phyloP scores from a whole-genome alignment of 2,329 filamentous ascomycete species.

The Bimuria novae-zelandiae region DNA sequence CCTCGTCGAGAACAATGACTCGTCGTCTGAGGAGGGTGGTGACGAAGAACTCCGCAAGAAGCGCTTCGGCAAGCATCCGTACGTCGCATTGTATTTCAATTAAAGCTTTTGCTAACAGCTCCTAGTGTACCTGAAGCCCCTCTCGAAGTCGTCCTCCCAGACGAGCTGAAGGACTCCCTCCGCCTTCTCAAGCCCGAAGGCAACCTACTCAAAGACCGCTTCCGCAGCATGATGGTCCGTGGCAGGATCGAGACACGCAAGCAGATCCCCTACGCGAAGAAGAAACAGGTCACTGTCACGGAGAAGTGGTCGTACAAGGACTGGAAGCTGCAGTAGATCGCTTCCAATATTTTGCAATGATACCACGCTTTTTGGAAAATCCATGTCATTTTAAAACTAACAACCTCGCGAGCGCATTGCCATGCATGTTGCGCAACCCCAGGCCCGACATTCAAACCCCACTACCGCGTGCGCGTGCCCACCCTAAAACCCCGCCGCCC shows the following conservation, averaged over 20 bases:
- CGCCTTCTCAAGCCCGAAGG: slow-evolving; percentile 78
- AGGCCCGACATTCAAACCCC: too few species aligned
- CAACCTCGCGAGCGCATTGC: too few species aligned
- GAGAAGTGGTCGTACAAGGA: slow-evolving; percentile 99
- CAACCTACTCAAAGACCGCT: slow-evolving; percentile 91
- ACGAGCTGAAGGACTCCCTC: slow-evolving; percentile 57
- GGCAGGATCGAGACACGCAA: slow-evolving; percentile 87
- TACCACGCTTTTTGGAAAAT: neutral
- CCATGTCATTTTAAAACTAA: too few species aligned
- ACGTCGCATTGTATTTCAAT: slow-evolving; percentile 26
- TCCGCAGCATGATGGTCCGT: slow-evolving; percentile 83
- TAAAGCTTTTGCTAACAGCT: slow-evolving; percentile 13
- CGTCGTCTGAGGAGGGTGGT: slow-evolving; percentile 41
- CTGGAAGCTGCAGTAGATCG: slow-evolving; percentile 63
- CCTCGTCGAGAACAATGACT: slow-evolving; percentile 31
- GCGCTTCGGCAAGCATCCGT: slow-evolving; percentile 69
- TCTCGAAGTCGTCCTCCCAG: slow-evolving; percentile 55
- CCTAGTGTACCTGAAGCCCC: slow-evolving; percentile 69
- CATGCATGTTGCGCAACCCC: too few species aligned
- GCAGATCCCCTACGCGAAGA: slow-evolving; percentile 78
- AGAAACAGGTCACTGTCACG: slow-evolving; percentile 77
- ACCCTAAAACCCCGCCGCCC: too few species aligned
- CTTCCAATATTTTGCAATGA: neutral
- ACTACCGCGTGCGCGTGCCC: too few species aligned
- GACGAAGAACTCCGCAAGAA: slow-evolving; percentile 64